A percentile compares a stretch with the other conserved stretches of the same genome.
Conservation (phyloP, 176 grass and related monocot genomes). For the Calamus simplicifolius region DNA sequence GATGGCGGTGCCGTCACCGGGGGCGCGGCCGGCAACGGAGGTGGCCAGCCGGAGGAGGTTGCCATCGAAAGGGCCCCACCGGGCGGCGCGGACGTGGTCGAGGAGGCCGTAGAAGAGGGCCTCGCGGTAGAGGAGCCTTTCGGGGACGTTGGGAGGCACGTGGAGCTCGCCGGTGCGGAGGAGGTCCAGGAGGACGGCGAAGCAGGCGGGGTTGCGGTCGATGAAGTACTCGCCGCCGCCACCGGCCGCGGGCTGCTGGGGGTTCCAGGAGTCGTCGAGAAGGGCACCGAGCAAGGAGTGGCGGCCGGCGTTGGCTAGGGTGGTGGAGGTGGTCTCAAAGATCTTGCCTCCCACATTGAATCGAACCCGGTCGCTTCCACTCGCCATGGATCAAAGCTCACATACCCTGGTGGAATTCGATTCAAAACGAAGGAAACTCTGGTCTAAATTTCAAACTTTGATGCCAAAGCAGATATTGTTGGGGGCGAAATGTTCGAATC, state of each 20-base stretch:
- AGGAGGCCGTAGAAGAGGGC: conserved; percentile 81
- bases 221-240: conserved; percentile 55
- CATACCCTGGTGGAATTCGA: neutral
- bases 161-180: conserved; percentile 82
- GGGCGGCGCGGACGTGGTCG: conserved; percentile 65
- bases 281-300: conserved; percentile 92
- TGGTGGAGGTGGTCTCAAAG: conserved; percentile 91
- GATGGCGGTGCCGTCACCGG: conserved; percentile 85
- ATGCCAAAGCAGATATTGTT: neutral
- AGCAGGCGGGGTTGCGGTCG: conserved; percentile 89
- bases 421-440: neutral
- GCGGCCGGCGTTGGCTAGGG: conserved; percentile 82
- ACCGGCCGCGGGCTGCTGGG: neutral
- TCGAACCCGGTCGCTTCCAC: conserved; percentile 45
- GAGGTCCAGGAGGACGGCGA: conserved; percentile 76
- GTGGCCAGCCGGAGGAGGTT: conserved; percentile 41
- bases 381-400: conserved; percentile 18
- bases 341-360: conserved; percentile 93
- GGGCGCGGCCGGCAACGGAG: conserved; percentile 53
- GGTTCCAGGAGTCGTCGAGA: conserved; percentile 87
- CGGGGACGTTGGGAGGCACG: conserved; percentile 52
- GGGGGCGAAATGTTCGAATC: no score
- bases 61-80: conserved; percentile 76
- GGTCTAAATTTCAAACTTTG: neutral
- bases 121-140: conserved; percentile 83